phyloP scores from a whole-genome alignment of 2,329 filamentous ascomycete genomes.

The Sporothrix globosa region DNA sequence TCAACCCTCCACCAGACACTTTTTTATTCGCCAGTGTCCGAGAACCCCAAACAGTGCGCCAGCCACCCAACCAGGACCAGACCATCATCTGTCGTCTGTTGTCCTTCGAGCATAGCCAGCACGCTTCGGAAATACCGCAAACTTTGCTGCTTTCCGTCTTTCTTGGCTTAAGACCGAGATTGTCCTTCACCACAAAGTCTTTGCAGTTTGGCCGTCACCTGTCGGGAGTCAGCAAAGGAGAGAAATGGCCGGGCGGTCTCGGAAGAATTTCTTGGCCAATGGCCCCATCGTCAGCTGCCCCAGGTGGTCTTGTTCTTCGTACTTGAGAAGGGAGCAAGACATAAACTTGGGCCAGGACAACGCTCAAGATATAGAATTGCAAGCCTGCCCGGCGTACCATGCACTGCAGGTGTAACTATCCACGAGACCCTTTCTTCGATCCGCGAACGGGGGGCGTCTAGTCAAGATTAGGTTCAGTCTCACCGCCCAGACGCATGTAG shows the following conservation, averaged over 20 bases:
- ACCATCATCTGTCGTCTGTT: not conserved
- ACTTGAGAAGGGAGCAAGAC: too few species aligned
- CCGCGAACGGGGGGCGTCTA: not conserved
- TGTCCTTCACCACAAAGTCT: not conserved
- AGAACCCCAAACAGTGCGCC: not conserved
- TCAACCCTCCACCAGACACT: conserved; percentile 27
- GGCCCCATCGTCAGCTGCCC: not conserved
- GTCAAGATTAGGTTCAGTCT: conserved; percentile 8
- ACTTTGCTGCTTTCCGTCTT: not conserved
- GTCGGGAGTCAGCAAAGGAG: not conserved
- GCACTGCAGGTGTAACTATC: not conserved
- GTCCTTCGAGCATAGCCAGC: not conserved
- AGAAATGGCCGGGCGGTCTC: not conserved
- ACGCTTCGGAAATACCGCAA: not conserved
- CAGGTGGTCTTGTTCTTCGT: too few species aligned
- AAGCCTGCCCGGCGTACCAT: not conserved
- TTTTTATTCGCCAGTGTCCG: not conserved
- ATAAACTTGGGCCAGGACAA: too few species aligned
- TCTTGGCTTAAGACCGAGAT: not conserved
- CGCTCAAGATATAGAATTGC: not conserved
- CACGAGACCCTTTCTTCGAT: conserved; percentile 3
- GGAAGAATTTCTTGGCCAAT: not conserved
- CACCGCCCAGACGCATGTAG: conserved; percentile 8
- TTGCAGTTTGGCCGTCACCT: not conserved
- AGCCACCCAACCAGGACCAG: not conserved